phyloP scores from a whole-genome alignment of 768 basidiomycete species.

The Termitomyces titanicus region DNA sequence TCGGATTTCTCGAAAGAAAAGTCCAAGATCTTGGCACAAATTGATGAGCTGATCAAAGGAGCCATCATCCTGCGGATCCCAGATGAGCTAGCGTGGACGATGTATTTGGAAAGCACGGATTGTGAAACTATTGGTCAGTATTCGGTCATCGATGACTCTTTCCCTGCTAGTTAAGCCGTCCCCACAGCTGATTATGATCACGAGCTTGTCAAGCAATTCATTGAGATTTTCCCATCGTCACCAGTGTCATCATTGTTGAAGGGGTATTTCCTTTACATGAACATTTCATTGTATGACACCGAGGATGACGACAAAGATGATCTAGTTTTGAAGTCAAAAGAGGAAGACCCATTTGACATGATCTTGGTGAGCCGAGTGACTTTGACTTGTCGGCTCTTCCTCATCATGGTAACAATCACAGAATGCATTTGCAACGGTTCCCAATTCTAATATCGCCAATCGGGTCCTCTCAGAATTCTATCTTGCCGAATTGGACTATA shows the following conservation, averaged over 20 bases:
- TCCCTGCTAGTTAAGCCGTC: not conserved
- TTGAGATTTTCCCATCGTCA: slow-evolving; percentile 59
- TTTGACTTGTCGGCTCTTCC: not conserved
- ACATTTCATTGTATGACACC: slow-evolving; percentile 34
- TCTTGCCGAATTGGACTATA: slow-evolving; percentile 65
- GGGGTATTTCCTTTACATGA: slow-evolving; percentile 67
- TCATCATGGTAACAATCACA: slow-evolving; percentile 18
- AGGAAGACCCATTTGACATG: slow-evolving; percentile 56
- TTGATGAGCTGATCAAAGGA: slow-evolving; percentile 72
- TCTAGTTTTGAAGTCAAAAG: slow-evolving; percentile 24
- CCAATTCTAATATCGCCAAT: slow-evolving; percentile 62
- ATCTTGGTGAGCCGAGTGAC: slow-evolving; percentile 53
- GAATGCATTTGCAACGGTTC: slow-evolving; percentile 50
- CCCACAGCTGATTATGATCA: slow-evolving; percentile 59
- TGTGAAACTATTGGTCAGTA: slow-evolving; percentile 59
- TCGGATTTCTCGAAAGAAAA: slow-evolving; percentile 37
- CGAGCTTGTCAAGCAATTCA: slow-evolving; percentile 54
- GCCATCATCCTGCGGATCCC: slow-evolving; percentile 71
- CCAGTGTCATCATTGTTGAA: slow-evolving; percentile 53
- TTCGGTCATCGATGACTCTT: slow-evolving; percentile 2
- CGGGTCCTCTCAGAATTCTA: slow-evolving; percentile 67
- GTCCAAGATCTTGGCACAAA: slow-evolving; percentile 46
- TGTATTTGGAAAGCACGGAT: slow-evolving; percentile 74
- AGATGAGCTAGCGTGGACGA: slow-evolving; percentile 80
- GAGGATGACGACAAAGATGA: slow-evolving; percentile 38